Percentiles rank a stretch among this genome's conserved stretches.
phyloP scores from a whole-genome alignment of 306 rosid species.

The Citrullus amarus region DNA sequence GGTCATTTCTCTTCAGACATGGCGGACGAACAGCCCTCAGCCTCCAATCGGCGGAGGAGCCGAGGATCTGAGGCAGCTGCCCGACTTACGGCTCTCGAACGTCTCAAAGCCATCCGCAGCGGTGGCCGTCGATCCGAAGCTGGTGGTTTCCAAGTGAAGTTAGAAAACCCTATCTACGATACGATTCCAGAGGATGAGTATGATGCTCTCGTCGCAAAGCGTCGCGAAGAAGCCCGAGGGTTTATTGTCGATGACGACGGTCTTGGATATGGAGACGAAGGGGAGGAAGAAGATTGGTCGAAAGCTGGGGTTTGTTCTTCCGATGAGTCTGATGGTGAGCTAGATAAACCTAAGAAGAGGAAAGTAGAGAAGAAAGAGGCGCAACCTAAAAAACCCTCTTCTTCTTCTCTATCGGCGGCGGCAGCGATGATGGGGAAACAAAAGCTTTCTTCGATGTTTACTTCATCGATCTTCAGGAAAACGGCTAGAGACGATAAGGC shows the following conservation, averaged over 20 bases:
- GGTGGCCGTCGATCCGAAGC: slow-evolving; percentile 58
- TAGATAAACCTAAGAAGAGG: slow-evolving; percentile 45
- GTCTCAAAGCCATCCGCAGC: slow-evolving; percentile 44
- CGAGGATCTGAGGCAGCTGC: slow-evolving; percentile 43
- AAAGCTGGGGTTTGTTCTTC: slow-evolving; percentile 37
- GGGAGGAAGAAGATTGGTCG: slow-evolving; percentile 98
- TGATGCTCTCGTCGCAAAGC: slow-evolving; percentile 67
- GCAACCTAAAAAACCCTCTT: slow-evolving; percentile 34
- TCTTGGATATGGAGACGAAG: slow-evolving; percentile 74
- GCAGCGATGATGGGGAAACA: slow-evolving; percentile 80
- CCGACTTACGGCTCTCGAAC: slow-evolving; percentile 59
- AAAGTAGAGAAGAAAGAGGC: slow-evolving; percentile 49
- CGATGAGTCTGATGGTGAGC: slow-evolving; percentile 62
- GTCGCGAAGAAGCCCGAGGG: slow-evolving; percentile 51
- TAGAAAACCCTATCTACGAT: slow-evolving; percentile 70
- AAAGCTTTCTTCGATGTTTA: slow-evolving; percentile 79
- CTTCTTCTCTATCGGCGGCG: slow-evolving; percentile 64
- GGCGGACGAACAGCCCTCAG: slow-evolving; percentile 47
- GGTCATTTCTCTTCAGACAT: slow-evolving; percentile 13
- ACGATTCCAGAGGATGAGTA: slow-evolving; percentile 69
- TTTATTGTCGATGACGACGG: slow-evolving; percentile 86
- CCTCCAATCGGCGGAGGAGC: slow-evolving; percentile 36
- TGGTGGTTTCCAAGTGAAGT: slow-evolving; percentile 48
- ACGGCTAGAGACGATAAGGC: slow-evolving; percentile 43
- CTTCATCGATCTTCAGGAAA: slow-evolving; percentile 58